Conservation (phyloP, 208 protist species). For the Acanthamoeba royreba region DNA sequence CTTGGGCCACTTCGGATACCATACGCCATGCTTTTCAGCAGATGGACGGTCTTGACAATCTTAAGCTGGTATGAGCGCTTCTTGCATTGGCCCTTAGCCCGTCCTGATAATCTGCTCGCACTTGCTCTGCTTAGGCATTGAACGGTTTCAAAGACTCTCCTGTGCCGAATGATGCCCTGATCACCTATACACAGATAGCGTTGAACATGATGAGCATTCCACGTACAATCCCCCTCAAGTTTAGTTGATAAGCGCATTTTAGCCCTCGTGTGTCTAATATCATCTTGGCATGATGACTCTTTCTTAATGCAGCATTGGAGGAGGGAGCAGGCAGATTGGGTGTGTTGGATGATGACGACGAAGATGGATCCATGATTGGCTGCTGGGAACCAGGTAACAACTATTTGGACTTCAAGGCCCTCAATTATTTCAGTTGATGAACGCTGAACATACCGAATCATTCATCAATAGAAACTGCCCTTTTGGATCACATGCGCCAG, state of each 20-base stretch:
- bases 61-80: background rate
- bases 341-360: background rate
- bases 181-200: background rate
- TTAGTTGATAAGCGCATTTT: background rate
- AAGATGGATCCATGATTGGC: background rate
- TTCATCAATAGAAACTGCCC: conserved; percentile 10
- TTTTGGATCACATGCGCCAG: conserved; percentile 12
- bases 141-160: background rate
- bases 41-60: background rate
- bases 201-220: conserved; percentile 16
- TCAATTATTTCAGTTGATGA: no score
- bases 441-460: no score
- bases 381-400: conserved; percentile 12
- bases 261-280: no score
- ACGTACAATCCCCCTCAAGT: background rate
- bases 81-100: no score
- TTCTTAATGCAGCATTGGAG: background rate
- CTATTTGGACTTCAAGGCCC: no score
- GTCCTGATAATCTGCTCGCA: no score
- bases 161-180: conserved; percentile 1
- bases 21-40: background rate
- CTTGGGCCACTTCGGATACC: background rate
- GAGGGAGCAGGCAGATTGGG: background rate
- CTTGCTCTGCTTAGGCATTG: no score
- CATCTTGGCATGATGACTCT: background rate